A percentile compares a stretch with the other conserved stretches of the same genome.
Evolutionary conservation across 164 flowering plant genomes (phyloP).

Genomic region (Litsea cubeba): DNA sequence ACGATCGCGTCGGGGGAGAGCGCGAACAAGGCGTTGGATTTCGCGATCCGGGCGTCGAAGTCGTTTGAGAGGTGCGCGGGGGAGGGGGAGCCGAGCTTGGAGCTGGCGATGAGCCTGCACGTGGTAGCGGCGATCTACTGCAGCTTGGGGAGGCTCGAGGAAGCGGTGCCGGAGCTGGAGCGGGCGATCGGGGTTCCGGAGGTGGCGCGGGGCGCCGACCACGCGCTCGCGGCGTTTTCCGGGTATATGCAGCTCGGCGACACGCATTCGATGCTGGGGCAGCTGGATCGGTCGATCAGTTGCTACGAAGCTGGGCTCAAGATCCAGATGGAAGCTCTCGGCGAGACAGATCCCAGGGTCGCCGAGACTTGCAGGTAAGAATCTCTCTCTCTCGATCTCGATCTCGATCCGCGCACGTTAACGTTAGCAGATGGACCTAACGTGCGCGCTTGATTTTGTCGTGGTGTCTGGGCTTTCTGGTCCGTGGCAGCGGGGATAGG

Average conservation of each 20-base stretch:
- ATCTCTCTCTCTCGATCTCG: not conserved
- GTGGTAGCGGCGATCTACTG: conserved; percentile 94
- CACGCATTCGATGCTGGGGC: conserved; percentile 89
- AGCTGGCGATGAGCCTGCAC: conserved; percentile 88
- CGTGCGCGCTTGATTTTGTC: not conserved
- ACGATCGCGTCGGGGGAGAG: conserved; percentile 89
- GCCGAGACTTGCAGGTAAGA: conserved; percentile 95
- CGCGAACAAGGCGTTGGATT: conserved; percentile 78
- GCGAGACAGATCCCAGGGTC: conserved; percentile 90
- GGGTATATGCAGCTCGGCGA: conserved; percentile 98
- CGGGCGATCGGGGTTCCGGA: conserved; percentile 82
- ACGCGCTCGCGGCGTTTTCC: conserved; percentile 88
- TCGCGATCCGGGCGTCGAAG: conserved; percentile 78
- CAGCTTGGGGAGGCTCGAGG: conserved; percentile 85
- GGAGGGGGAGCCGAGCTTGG: conserved; percentile 77
- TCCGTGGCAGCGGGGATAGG: too few relatives aligned
- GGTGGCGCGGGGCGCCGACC: conserved; percentile 60
- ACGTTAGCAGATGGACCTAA: not conserved
- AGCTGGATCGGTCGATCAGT: conserved; percentile 66
- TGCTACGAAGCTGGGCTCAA: conserved; percentile 73
- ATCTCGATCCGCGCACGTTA: not conserved
- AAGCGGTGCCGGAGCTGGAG: conserved; percentile 90
- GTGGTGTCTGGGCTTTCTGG: not conserved
- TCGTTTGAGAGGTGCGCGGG: conserved; percentile 79
- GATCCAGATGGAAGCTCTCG: conserved; percentile 82